Evolutionary conservation across 2,329 filamentous ascomycete genomes (phyloP).

Genomic region (Knoxdaviesia proteae): DNA sequence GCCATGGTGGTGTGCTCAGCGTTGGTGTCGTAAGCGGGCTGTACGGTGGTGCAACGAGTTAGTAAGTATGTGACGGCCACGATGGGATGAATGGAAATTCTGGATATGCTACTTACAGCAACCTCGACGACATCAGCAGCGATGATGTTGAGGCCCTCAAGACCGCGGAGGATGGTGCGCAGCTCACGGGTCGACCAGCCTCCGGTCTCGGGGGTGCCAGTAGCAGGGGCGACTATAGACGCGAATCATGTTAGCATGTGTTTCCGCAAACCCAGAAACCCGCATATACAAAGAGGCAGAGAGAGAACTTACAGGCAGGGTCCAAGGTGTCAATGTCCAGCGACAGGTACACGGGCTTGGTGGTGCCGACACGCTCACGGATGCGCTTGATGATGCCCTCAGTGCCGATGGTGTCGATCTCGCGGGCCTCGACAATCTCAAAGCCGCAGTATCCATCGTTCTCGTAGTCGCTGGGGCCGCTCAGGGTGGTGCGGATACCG

Average conservation of each 20-base stretch:
- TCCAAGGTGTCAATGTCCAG: slow-evolving; percentile 75
- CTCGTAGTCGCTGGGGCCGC: slow-evolving; percentile 60
- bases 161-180: slow-evolving; percentile 46
- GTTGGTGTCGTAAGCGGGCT: slow-evolving; percentile 51
- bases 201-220: slow-evolving; percentile 56
- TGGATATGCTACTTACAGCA: background rate
- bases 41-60: background rate
- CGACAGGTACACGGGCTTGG: slow-evolving; percentile 57
- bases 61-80: background rate
- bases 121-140: slow-evolving; percentile 57
- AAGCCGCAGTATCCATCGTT: slow-evolving; percentile 75
- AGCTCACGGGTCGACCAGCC: slow-evolving; percentile 58
- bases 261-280: background rate
- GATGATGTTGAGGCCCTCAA: slow-evolving; percentile 49
- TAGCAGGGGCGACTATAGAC: slow-evolving; percentile 41
- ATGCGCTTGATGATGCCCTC: slow-evolving; percentile 65
- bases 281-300: background rate
- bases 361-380: slow-evolving; percentile 49
- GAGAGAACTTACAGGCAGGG: slow-evolving; percentile 41
- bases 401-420: slow-evolving; percentile 29
- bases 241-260: slow-evolving; percentile 3
- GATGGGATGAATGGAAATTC: background rate
- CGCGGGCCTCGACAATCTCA: slow-evolving; percentile 54
- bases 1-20: slow-evolving; percentile 57
- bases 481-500: slow-evolving; percentile 66